Percentiles rank a stretch among this genome's conserved stretches.
These are phyloP conservation scores for Whalleya microplaca DNA, from an alignment of 2,329 filamentous ascomycete genomes.

Conservation along the genomic window DNA sequence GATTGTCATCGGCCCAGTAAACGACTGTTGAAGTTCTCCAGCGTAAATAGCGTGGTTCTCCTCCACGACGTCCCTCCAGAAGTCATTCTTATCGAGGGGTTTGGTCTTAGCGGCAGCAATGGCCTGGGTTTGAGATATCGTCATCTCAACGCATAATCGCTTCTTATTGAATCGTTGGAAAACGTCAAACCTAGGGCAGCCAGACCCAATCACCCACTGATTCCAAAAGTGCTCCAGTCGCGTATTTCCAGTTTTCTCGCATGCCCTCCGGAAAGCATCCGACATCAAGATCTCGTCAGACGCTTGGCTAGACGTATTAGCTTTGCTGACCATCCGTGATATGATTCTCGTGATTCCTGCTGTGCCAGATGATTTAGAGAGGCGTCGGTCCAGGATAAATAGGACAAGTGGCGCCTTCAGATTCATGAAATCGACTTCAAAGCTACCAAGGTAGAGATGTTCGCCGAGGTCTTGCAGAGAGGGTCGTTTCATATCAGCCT, in stretches of 20 bases:
- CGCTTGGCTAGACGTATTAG: constrained; percentile 65
- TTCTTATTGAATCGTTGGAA: constrained; percentile 97
- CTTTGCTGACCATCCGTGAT: constrained; percentile 81
- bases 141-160: constrained; percentile 90
- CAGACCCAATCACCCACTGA: constrained; percentile 88
- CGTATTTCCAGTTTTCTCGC: constrained; percentile 86
- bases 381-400: constrained; percentile 88
- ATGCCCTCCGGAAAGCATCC: constrained; percentile 77
- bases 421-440: constrained; percentile 87
- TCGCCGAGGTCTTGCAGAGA: constrained; percentile 81
- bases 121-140: constrained; percentile 75
- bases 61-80: constrained; percentile 85
- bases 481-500: constrained; percentile 79
- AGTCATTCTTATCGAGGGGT: constrained; percentile 70
- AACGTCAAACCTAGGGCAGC: constrained; percentile 86
- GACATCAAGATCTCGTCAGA: constrained; percentile 75
- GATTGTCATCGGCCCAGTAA: constrained; percentile 96
- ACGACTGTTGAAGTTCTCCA: constrained; percentile 74
- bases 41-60: constrained; percentile 70
- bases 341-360: constrained; percentile 84
- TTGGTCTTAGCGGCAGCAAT: constrained; percentile 50
- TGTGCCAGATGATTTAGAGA: constrained; percentile 86
- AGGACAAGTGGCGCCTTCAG: constrained; percentile 90
- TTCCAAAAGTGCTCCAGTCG: constrained; percentile 89
- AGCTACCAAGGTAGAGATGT: constrained; percentile 76